These are phyloP conservation scores for Solanum lycopersicoides DNA, from an alignment of 257 asterid species.

Conservation along the genomic window DNA sequence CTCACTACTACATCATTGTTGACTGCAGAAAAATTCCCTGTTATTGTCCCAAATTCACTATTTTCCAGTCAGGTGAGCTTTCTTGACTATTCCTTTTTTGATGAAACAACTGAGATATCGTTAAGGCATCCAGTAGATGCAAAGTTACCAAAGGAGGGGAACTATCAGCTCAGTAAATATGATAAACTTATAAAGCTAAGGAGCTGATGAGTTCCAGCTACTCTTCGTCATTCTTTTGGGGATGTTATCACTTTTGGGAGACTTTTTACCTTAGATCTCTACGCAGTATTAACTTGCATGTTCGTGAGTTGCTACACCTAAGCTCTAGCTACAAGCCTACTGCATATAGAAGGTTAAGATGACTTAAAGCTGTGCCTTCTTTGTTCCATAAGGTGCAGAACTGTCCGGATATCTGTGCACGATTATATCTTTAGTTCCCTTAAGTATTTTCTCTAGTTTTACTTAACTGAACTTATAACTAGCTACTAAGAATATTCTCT, in stretches of 20 bases:
- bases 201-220: background rate
- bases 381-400: background rate
- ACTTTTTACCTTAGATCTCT: background rate
- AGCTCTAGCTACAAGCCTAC: background rate
- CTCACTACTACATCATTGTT: constrained; percentile 76
- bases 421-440: background rate
- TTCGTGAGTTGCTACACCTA: background rate
- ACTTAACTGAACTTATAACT: background rate
- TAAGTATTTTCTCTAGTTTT: background rate
- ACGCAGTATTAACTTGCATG: background rate
- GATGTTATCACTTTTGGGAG: background rate
- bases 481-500: background rate
- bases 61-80: constrained; percentile 76
- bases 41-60: constrained; percentile 80
- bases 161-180: background rate
- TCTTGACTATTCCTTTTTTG: background rate
- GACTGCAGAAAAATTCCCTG: constrained; percentile 85
- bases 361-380: background rate
- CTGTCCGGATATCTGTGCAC: background rate
- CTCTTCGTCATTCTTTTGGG: background rate
- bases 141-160: background rate
- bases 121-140: background rate
- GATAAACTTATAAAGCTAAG: background rate
- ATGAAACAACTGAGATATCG: background rate
- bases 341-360: background rate